Base-by-base conservation (phyloP, 2,329 filamentous ascomycete genomes). In the Aureobasidium vineae region DNA sequence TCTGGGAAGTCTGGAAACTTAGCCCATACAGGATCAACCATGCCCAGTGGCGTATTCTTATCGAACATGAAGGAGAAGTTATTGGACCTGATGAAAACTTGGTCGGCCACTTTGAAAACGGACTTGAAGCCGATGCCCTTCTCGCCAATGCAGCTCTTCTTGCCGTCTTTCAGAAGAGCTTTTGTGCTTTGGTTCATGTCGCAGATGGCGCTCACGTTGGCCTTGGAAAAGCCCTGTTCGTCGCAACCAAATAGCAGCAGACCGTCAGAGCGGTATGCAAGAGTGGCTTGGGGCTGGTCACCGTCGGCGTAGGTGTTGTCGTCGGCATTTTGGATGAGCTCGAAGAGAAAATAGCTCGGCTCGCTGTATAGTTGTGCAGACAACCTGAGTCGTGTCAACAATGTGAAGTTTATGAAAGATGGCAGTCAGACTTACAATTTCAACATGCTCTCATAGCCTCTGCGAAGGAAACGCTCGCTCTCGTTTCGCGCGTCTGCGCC, bases 281-380 rank as follows among this genome's bases (percentile, higher is more conserved):
- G 13, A 69, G 65, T 63, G 79, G 82, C 8, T 26, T 68, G 65
- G 26, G 70, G 73, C 33, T 43, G 47, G 4, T 59, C 54, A 36
- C 31, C 67, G 5, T 50, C 47, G 8, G 33, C 47, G 69, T 80
- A 85, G 13, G 66, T 65, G 66, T 84, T 84, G 70, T 85, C 82
- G 52, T 86, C 83, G 5, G 82, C 82, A 70, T 85, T 86, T 68
- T 85, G 83, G 0, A 85, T 76, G 0, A 86, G 70, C 70, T 85
- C 83, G 40, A 83, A 81, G 0, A 85, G 72, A 68, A 85, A 85
- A 38, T 80, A 77, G 0, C 80, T 75, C 2, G 72, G 67, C 16
- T 70, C 75, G 36, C 70, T 70, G 66, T 80, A 78, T 5, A 78
- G 70, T 52, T 78, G 66, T n/a, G 6, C 47, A 3, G 65, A 57